Evolutionary conservation across 1,284 basidiomycete species (phyloP), one percentile per base, ranked within the genome.

Genomic region (Moniliophthora roreri): DNA sequence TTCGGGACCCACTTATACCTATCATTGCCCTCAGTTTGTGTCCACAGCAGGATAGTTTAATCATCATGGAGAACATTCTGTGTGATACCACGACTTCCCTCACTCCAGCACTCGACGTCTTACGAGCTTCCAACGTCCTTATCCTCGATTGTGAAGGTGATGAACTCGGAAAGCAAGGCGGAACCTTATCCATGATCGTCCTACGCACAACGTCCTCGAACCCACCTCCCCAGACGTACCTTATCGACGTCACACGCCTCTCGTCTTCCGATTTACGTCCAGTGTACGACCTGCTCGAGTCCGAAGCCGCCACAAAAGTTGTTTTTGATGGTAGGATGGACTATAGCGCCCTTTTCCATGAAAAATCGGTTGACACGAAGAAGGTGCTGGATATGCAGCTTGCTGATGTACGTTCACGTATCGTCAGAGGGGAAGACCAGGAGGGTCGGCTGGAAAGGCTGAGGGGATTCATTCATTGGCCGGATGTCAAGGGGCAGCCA

Each of bases 241-340:
- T 52, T 11, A 32, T 52, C 42, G 51, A 52, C 35, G 42, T 38
- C n/a, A 7, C 47, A 1, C 7, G 13, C 9, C 42, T 52, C 18
- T n/a, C 24, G 15, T 2, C 45, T 6, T 39, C 34, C 16, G 37
- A 4, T 11, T 40, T 56, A 6, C 44, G 46, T 11, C 56, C 56
- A 2, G 32, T 61, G 15, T 60, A 56, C 21, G 51, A 60, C 41
- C 47, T 59, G 39, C 48, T 59, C 3, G 47, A 53, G 41, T 59
- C 58, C 18, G 11, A 21, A 16, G 5, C 11, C 11, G 44, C 56
- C 37, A 26, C 21, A 21, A 63, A 63, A 45, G 46, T 63, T 32
- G 49, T 58, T 2, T 62, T 55, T 46, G 62, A 62, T 35, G 61
- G 60, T 9, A 48, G 62, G 4, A 62, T 61, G 56, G 62, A 63